Conservation (phyloP, 257 asterid genomes). For the Forsythia viridissima region DNA sequence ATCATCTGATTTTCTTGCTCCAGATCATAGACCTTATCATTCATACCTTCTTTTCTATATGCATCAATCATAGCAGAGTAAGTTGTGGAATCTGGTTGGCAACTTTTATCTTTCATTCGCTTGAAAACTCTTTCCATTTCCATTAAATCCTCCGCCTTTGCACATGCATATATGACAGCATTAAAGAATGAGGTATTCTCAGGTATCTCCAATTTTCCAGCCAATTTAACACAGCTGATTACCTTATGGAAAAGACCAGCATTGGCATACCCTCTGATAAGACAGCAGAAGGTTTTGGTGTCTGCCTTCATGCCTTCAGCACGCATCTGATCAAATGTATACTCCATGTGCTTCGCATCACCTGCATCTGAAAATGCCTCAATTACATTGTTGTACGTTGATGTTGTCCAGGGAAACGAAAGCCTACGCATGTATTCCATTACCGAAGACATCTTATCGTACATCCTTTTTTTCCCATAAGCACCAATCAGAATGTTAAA, state of each 20-base stretch:
- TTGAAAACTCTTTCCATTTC: conserved; percentile 88
- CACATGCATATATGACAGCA: conserved; percentile 79
- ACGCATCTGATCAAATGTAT: conserved; percentile 81
- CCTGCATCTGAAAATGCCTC: conserved; percentile 90
- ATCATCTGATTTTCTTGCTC: conserved; percentile 59
- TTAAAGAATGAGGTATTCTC: conserved; percentile 83
- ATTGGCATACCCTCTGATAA: conserved; percentile 81
- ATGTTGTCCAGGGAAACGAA: conserved; percentile 88
- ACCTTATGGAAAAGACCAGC: conserved; percentile 85
- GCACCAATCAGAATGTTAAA: conserved; percentile 89
- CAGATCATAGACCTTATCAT: conserved; percentile 68
- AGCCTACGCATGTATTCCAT: conserved; percentile 97
- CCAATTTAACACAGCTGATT: conserved; percentile 67
- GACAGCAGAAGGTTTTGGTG: conserved; percentile 85
- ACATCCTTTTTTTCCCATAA: conserved; percentile 86
- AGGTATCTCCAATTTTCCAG: conserved; percentile 80
- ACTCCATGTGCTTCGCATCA: conserved; percentile 81
- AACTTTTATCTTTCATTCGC: conserved; percentile 76
- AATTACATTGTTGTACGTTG: conserved; percentile 88
- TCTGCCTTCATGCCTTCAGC: conserved; percentile 78
- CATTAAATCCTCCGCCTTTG: conserved; percentile 80
- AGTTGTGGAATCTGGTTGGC: conserved; percentile 70
- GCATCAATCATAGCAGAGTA: conserved; percentile 77
- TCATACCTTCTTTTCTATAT: conserved; percentile 81
- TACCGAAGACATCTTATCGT: conserved; percentile 89